These are phyloP conservation scores for Penicillium bovifimosum DNA, from an alignment of 495 filamentous ascomycete genomes.

Conservation along the genomic window DNA sequence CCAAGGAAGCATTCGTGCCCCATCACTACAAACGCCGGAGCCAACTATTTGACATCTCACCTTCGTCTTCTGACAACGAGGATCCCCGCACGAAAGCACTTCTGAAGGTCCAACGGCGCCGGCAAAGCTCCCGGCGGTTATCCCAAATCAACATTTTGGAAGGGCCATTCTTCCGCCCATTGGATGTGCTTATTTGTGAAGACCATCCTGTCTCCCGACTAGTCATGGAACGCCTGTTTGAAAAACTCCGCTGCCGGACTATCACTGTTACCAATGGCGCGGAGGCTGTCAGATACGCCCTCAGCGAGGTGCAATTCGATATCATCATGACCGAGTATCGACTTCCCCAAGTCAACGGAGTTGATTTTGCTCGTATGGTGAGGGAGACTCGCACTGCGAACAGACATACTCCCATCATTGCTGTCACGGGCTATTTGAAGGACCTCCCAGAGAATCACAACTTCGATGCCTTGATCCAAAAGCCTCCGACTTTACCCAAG, in stretches of 20 bases:
- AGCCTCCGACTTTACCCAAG: conserved; percentile 86
- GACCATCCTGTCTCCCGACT: conserved; percentile 96
- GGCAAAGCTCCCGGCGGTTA: conserved; percentile 85
- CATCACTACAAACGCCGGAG: conserved; percentile 85
- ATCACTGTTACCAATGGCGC: conserved; percentile 83
- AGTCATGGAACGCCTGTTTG: conserved; percentile 94
- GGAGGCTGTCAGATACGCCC: conserved; percentile 85
- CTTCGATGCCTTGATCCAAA: conserved; percentile 91
- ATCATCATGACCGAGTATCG: conserved; percentile 98
- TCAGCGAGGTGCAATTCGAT: conserved; percentile 88
- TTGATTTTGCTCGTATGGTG: conserved; percentile 95
- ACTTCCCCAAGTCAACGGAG: conserved; percentile 87
- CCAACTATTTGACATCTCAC: conserved; percentile 93
- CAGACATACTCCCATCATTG: conserved; percentile 89
- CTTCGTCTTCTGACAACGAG: conserved; percentile 96
- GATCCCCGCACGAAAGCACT: conserved; percentile 85
- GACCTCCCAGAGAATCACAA: conserved; percentile 90
- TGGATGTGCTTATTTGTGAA: conserved; percentile 95
- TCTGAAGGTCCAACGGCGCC: conserved; percentile 84
- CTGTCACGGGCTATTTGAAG: conserved; percentile 95
- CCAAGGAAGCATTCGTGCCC: conserved; percentile 63
- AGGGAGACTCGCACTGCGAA: conserved; percentile 92
- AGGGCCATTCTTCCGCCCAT: conserved; percentile 78
- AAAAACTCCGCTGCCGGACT: conserved; percentile 92
- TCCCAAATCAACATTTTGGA: conserved; percentile 81